Conservation (phyloP, 2,329 filamentous ascomycete species). For the Fragosphaeria purpurea region DNA sequence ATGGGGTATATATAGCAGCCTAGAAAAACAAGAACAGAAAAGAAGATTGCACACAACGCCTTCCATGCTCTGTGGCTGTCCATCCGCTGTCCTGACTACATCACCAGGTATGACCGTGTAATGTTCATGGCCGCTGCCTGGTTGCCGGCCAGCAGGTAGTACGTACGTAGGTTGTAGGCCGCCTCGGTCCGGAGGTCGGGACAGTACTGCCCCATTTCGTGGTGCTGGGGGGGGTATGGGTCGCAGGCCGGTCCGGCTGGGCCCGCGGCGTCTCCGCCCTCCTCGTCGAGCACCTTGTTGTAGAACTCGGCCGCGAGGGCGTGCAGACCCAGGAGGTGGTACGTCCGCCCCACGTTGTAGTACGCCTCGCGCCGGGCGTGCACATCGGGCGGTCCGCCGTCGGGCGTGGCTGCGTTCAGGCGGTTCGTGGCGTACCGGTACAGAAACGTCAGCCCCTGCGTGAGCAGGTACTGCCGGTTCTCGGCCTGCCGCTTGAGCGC, state of each 20-base stretch:
- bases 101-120: slow-evolving; percentile 48
- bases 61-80: too few species aligned
- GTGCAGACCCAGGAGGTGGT: slow-evolving; percentile 63
- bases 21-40: not conserved
- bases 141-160: slow-evolving; percentile 58
- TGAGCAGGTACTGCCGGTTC: slow-evolving; percentile 78
- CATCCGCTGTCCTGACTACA: slow-evolving; percentile 20
- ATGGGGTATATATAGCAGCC: slow-evolving; percentile 1
- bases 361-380: slow-evolving; percentile 57
- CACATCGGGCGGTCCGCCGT: slow-evolving; percentile 25
- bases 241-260: not conserved
- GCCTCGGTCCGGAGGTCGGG: slow-evolving; percentile 56
- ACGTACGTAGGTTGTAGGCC: slow-evolving; percentile 61
- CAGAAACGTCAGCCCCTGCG: slow-evolving; percentile 77
- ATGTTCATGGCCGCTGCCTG: slow-evolving; percentile 47
- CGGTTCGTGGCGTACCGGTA: slow-evolving; percentile 60
- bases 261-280: slow-evolving; percentile 19
- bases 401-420: slow-evolving; percentile 16
- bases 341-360: slow-evolving; percentile 69
- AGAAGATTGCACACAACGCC: not conserved
- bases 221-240: slow-evolving; percentile 1
- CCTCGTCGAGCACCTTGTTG: slow-evolving; percentile 34
- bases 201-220: slow-evolving; percentile 24
- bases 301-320: slow-evolving; percentile 69
- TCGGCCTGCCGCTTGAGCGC: slow-evolving; percentile 81